Percentiles rank a stretch among this genome's conserved stretches.
Conservation (phyloP, 176 grass and related monocot species). For the Musa acuminata region DNA sequence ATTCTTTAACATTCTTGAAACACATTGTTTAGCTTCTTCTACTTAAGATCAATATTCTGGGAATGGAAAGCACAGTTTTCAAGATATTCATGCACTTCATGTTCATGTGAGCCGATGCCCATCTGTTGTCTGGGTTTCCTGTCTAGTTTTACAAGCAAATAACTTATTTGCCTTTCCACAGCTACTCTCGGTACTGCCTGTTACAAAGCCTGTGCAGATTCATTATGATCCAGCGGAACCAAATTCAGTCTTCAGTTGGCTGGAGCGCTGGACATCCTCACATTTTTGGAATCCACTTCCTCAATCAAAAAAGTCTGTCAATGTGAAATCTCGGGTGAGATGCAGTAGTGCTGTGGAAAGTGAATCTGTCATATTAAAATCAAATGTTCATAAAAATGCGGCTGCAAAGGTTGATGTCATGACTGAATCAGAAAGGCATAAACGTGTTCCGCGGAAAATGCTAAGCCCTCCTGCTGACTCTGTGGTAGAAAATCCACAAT, state of each 20-base stretch:
- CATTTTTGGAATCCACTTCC: conserved; percentile 45
- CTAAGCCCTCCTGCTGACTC: neutral
- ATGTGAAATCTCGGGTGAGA: conserved; percentile 43
- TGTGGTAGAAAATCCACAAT: conserved; percentile 4
- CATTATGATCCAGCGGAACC: conserved; percentile 51
- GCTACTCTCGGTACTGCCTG: conserved; percentile 47
- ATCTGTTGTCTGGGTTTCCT: neutral
- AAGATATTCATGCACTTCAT: too few relatives aligned
- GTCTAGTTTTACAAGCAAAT: neutral
- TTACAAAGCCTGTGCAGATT: conserved; percentile 45
- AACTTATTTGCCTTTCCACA: neutral
- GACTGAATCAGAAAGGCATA: neutral
- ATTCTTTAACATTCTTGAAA: too few relatives aligned
- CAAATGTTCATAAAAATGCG: conserved; percentile 35
- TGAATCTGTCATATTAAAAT: conserved; percentile 66
- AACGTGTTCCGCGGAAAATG: neutral
- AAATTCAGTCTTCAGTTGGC: conserved; percentile 69
- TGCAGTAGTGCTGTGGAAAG: conserved; percentile 65
- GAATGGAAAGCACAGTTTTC: too few relatives aligned
- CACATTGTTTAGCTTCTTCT: too few relatives aligned
- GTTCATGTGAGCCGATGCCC: too few relatives aligned
- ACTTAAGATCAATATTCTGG: too few relatives aligned
- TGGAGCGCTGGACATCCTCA: conserved; percentile 60
- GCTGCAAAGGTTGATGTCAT: conserved; percentile 4
- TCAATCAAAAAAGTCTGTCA: conserved; percentile 41